A percentile compares a stretch with the other conserved stretches of the same genome.
Evolutionary conservation across 2,329 filamentous ascomycete genomes (phyloP).

Genomic region (Ophiostoma piceae): DNA sequence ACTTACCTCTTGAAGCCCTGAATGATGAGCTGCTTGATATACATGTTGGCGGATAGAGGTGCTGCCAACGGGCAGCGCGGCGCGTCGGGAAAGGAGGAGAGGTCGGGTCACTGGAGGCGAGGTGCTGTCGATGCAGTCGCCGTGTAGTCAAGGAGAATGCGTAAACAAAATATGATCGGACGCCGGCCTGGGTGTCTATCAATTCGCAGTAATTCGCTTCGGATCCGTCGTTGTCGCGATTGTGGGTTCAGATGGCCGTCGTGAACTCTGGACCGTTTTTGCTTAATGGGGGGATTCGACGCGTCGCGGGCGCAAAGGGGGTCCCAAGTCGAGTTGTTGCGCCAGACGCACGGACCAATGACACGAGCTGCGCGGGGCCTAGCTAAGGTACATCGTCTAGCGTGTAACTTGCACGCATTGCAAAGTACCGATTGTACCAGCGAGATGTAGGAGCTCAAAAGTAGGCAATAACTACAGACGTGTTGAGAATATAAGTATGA

Average conservation of each 20-base stretch:
- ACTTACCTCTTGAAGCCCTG: conserved; percentile 97
- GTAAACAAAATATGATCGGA: not conserved
- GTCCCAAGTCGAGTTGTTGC: conserved; percentile 15
- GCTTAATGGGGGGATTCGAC: conserved; percentile 26
- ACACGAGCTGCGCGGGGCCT: conserved; percentile 23
- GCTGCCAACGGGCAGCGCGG: conserved; percentile 32
- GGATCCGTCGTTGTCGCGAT: conserved; percentile 24
- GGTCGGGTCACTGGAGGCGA: not conserved
- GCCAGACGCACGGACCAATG: conserved; percentile 24
- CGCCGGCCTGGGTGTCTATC: conserved; percentile 16
- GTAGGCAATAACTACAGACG: not conserved
- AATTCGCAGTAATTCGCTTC: conserved; percentile 6
- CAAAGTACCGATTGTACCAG: not conserved
- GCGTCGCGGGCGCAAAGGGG: conserved; percentile 27
- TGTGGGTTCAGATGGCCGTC: conserved; percentile 21
- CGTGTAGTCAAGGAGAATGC: not conserved
- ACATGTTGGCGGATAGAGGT: conserved; percentile 58
- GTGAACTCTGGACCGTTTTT: conserved; percentile 10
- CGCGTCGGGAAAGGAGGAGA: conserved; percentile 17
- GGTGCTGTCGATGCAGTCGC: not conserved
- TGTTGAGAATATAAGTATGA: not conserved
- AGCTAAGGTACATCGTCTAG: not conserved
- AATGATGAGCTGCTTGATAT: conserved; percentile 99
- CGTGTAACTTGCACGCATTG: not conserved
- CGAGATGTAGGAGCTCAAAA: not conserved